phyloP scores from a whole-genome alignment of 108 stramenopile genomes.

The Cyclotella cryptica region DNA sequence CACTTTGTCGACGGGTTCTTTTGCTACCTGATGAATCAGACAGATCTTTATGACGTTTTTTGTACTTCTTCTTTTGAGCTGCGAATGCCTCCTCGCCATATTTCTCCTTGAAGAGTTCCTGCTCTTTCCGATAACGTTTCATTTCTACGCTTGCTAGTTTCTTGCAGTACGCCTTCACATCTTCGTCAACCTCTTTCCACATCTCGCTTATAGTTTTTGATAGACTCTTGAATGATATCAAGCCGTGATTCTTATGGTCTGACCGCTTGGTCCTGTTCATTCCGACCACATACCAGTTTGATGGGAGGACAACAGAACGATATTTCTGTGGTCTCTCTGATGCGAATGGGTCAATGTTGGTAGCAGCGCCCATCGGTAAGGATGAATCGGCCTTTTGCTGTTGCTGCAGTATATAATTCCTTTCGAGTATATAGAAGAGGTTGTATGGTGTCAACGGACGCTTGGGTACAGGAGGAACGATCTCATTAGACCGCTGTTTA shows the following conservation, averaged over 20 bases:
- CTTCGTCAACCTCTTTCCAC: background rate
- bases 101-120: background rate
- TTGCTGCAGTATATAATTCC: background rate
- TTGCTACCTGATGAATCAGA: too few species aligned
- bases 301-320: background rate
- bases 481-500: too few species aligned
- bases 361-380: background rate
- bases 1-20: too few species aligned
- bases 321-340: background rate
- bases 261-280: background rate
- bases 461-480: background rate
- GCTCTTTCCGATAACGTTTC: background rate
- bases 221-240: background rate
- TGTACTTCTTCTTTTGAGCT: background rate
- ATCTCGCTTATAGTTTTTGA: background rate
- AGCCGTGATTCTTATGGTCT: background rate
- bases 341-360: background rate
- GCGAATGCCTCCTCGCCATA: constrained; percentile 1
- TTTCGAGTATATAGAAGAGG: constrained; percentile 2
- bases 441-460: constrained; percentile 1
- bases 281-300: constrained; percentile 4
- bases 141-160: background rate
- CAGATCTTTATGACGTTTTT: too few species aligned
- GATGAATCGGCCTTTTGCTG: background rate
- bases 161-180: background rate